Percentiles rank a stretch among this genome's conserved stretches.
These are phyloP conservation scores for Fagus sylvatica DNA, from an alignment of 306 rosid species.

Conservation along the genomic window DNA sequence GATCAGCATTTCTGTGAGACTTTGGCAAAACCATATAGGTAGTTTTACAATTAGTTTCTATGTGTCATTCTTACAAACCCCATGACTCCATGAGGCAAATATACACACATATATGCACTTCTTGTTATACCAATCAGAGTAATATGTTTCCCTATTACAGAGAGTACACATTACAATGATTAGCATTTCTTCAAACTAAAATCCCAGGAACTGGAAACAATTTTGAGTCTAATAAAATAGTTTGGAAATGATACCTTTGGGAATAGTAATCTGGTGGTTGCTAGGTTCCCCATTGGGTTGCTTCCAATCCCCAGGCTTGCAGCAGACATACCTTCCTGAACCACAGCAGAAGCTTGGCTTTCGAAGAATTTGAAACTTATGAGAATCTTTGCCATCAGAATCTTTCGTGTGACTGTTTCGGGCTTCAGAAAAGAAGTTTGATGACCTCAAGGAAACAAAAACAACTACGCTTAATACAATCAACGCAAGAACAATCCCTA, in stretches of 20 bases:
- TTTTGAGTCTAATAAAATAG: conserved; percentile 15
- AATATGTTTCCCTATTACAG: background rate
- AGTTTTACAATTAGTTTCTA: background rate
- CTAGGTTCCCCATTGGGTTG: conserved; percentile 64
- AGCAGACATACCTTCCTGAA: conserved; percentile 79
- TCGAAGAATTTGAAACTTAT: conserved; percentile 82
- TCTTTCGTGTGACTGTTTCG: conserved; percentile 57
- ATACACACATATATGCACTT: background rate
- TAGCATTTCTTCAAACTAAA: conserved; percentile 8
- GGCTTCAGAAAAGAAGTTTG: conserved; percentile 50
- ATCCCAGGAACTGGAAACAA: conserved; percentile 13
- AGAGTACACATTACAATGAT: background rate
- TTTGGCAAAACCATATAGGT: background rate
- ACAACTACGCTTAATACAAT: conserved; percentile 53
- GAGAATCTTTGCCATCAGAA: conserved; percentile 53
- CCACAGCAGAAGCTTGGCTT: conserved; percentile 87
- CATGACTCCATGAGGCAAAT: background rate
- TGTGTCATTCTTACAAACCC: background rate
- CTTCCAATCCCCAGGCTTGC: conserved; percentile 64
- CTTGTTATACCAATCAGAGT: background rate
- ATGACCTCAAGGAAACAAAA: conserved; percentile 61
- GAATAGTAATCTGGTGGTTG: conserved; percentile 50
- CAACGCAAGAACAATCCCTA: conserved; percentile 64
- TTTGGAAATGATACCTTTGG: conserved; percentile 64
- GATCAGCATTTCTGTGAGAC: background rate